Evolutionary conservation across 495 filamentous ascomycete genomes (phyloP).

Genomic region (Choiromyces venosus): DNA sequence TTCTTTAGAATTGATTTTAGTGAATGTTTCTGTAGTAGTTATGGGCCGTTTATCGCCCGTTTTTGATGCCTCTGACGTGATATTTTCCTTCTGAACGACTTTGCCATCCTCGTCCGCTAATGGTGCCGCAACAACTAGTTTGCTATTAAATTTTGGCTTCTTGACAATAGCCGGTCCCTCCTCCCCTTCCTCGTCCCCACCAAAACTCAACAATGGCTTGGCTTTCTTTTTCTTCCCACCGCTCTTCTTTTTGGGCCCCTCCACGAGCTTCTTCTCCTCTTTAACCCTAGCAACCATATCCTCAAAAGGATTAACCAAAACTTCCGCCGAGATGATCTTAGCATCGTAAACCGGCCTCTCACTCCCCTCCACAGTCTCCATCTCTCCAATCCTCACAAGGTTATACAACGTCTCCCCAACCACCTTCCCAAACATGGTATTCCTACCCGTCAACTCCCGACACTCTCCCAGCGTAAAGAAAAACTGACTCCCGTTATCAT

Average conservation of each 20-base stretch:
- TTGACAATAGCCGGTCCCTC: constrained; percentile 59
- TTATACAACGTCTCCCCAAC: constrained; percentile 95
- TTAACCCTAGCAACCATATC: constrained; percentile 69
- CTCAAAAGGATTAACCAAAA: constrained; percentile 83
- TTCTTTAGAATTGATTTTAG: neutral
- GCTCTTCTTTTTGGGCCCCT: constrained; percentile 45
- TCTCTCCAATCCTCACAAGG: constrained; percentile 82
- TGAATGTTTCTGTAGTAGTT: constrained; percentile 18
- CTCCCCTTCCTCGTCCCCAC: constrained; percentile 71
- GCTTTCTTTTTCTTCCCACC: constrained; percentile 73
- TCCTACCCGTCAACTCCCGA: constrained; percentile 76
- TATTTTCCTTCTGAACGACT: constrained; percentile 3
- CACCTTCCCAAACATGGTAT: constrained; percentile 89
- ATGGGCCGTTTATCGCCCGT: constrained; percentile 33
- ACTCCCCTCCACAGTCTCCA: constrained; percentile 65
- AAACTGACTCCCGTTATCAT: constrained; percentile 91
- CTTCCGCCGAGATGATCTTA: constrained; percentile 70
- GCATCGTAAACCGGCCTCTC: constrained; percentile 84
- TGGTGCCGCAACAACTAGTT: constrained; percentile 62
- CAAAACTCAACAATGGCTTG: constrained; percentile 81
- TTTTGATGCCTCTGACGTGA: constrained; percentile 30
- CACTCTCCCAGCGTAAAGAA: constrained; percentile 85
- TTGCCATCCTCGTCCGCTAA: constrained; percentile 8
- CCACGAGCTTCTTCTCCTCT: constrained; percentile 42
- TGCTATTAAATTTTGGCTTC: constrained; percentile 87